phyloP scores from a whole-genome alignment of 768 basidiomycete species.

The Hypholoma sublateritium region DNA sequence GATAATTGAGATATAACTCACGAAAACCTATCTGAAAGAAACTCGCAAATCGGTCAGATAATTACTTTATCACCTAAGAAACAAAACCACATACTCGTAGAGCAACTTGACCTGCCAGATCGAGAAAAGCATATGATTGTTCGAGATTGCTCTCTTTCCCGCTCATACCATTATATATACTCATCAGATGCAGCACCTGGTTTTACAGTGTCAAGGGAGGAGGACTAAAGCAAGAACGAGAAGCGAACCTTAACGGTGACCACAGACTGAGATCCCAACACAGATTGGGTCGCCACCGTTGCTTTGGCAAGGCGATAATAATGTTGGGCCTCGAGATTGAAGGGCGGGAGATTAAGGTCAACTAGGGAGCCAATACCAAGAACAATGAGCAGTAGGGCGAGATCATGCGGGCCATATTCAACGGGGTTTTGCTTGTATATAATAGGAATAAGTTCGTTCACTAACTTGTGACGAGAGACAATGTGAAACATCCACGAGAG shows the following conservation, averaged over 20 bases:
- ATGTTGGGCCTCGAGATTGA: constrained; percentile 52
- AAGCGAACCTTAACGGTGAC: constrained; percentile 41
- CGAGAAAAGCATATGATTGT: constrained; percentile 43
- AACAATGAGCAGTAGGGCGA: constrained; percentile 46
- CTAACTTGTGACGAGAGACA: constrained; percentile 43
- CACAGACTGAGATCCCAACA: constrained; percentile 42
- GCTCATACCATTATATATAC: constrained; percentile 53
- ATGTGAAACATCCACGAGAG: constrained; percentile 52
- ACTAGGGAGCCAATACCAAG: constrained; percentile 49
- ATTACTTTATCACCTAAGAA: neutral
- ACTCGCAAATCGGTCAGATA: neutral
- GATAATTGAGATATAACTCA: constrained; percentile 22
- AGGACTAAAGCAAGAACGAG: neutral
- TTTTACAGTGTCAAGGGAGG: neutral
- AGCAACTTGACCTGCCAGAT: constrained; percentile 48
- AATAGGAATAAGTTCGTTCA: constrained; percentile 45
- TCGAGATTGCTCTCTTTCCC: constrained; percentile 51
- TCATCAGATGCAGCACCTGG: constrained; percentile 52
- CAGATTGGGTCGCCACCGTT: constrained; percentile 43
- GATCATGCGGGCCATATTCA: constrained; percentile 48
- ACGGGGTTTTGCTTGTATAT: constrained; percentile 39
- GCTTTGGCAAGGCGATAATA: constrained; percentile 50
- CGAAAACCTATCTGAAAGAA: constrained; percentile 41
- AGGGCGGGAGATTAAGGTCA: constrained; percentile 44
- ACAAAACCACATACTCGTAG: constrained; percentile 34